Base-by-base conservation (phyloP, 768 basidiomycete species). In the Pulveroboletus sp. region DNA sequence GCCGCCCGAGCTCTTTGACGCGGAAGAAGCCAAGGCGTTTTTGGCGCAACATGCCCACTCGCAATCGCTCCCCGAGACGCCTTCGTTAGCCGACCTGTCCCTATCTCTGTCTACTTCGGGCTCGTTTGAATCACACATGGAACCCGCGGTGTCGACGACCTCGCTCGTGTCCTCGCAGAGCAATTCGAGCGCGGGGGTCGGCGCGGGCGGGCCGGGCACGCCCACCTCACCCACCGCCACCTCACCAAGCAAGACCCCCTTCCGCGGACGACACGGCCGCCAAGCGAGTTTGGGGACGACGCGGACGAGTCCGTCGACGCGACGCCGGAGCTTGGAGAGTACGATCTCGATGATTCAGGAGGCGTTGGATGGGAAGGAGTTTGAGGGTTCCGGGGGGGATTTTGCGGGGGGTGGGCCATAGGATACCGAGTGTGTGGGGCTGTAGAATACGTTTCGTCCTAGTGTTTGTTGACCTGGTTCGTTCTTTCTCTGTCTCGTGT, bases 311-410 rank as follows among this genome's bases (percentile, higher is more conserved):
- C 95, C 97, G 13, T 94, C 90, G 66, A 98, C 87, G 42, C 75
- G 97, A 56, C 75, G 95, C 69, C 75, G 95, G 66, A 92, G 89
- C 65, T 68, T 98, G 66, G 95, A 97, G 75, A 94, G 88, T 66
- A 98, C 97, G 44, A 93, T 94, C 76, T 86, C 86, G 53, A 80
- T 97, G 65, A 95, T 98, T 62, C 86, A 94, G 69, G 91, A 92
- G 57, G 95, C 89, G 6, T 83, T 87, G 69, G 94, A 95, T 43
- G 90, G 89, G 27, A 84, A 77, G 58, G 77, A 75, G 29, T 56
- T 66, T 37, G 75, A 77, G 27, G n/a, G 34, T 12, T 16, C 16
- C 5, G 39, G 12, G 41, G 33, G 2, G 42, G 13, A 38, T 19
- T 13, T 8, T 5, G 40, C 40, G 25, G 40, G 25, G 40, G 27